These are phyloP conservation scores for Exophiala sp. DNA, from an alignment of 2,329 filamentous ascomycete species.

Conservation along the genomic window DNA sequence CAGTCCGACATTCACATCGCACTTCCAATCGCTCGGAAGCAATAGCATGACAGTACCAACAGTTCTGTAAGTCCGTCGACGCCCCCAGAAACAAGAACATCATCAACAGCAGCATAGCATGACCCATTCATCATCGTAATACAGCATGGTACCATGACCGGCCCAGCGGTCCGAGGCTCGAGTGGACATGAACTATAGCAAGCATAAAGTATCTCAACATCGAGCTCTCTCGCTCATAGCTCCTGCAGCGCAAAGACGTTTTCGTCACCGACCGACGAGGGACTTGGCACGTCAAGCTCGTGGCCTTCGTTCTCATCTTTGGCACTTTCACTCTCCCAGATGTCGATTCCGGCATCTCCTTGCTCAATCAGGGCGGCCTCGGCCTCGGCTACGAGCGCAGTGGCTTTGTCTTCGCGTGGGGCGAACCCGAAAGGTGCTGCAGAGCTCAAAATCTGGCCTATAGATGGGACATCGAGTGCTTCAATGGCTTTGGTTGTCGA, in stretches of 20 bases:
- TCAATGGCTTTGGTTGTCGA: constrained; percentile 16
- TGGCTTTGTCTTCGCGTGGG: background rate
- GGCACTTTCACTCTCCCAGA: constrained; percentile 65
- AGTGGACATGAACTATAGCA: too few relatives aligned
- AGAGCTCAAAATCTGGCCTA: constrained; percentile 16
- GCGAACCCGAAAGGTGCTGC: constrained; percentile 2
- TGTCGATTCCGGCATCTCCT: constrained; percentile 44
- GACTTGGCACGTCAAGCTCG: constrained; percentile 7
- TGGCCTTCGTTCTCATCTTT: constrained; percentile 46
- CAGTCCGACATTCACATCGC: too few relatives aligned
- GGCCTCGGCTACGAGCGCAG: background rate
- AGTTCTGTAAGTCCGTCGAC: too few relatives aligned
- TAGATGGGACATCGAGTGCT: constrained; percentile 15
- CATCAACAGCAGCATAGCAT: too few relatives aligned
- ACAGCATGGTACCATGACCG: too few relatives aligned
- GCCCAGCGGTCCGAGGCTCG: too few relatives aligned
- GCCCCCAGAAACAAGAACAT: too few relatives aligned
- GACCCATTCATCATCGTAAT: too few relatives aligned
- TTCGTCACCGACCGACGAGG: constrained; percentile 15
- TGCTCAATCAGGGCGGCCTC: background rate
- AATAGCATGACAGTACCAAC: too few relatives aligned
- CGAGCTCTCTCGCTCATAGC: constrained; percentile 8
- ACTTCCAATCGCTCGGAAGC: too few relatives aligned
- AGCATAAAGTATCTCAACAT: too few relatives aligned
- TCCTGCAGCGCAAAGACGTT: constrained; percentile 24